Evolutionary conservation across 441 rosid genomes (phyloP), one percentile per base, ranked within the genome.

Genomic region (Adansonia grandidieri): DNA sequence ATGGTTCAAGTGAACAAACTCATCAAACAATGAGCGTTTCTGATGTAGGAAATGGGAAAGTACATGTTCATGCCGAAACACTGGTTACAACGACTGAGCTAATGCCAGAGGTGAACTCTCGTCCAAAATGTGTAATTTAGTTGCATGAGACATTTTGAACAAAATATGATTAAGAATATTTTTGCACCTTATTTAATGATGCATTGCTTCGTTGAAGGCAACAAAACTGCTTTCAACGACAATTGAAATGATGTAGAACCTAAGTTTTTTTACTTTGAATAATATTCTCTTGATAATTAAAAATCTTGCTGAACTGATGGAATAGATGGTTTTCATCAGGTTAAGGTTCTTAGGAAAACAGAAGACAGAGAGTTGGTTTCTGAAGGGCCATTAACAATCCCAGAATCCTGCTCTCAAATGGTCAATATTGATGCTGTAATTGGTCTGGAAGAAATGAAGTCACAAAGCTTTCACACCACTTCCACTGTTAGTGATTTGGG

Each of bases 251-350:
- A 74, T n/a, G 40, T 47, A 71, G 61, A 37, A 24, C 54, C 44
- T 24, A 51, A 56, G 74, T 24, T 9, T 44, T 44, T 42, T 74
- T 72, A 58, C 53, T 75, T 58, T 67, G 53, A 69, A 75, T 63
- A 56, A 37, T 64, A 14, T 42, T 40, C 20, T 51, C 13, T 57
- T 76, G n/a, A 0, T 76, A 63, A 56, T 54, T 58, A 74, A 44
- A 77, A 65, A 74, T 78, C 66, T 70, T 74, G 64, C 79, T 86
- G 77, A 74, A 80, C 87, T 84, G 78, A 86, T 83, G 71, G 70
- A 78, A 63, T 73, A 73, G 70, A 81, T 78, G 82, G 77, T 78
- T 79, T 83, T 82, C 65, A 73, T 81, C 90, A 90, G 98, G 97
- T 80, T 82, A 62, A 79, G 62, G 79, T 77, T 78, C 66, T 79